These are phyloP conservation scores for Acrasis kona DNA, from an alignment of 78 protist genomes.

Conservation along the genomic window DNA sequence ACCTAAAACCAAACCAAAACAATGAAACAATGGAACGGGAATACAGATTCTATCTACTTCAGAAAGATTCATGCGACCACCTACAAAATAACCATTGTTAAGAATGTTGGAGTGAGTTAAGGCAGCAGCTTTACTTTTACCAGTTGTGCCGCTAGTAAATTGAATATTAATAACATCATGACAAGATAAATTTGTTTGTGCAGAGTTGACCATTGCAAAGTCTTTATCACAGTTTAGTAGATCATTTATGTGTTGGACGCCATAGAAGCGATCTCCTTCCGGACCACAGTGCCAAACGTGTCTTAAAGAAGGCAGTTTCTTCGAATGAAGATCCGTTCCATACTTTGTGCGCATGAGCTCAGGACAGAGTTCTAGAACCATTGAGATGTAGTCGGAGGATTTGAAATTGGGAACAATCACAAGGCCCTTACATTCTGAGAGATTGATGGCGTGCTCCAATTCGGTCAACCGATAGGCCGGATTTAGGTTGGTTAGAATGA, in stretches of 20 bases:
- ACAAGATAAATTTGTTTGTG: no score
- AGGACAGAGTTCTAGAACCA: slow-evolving; percentile 16
- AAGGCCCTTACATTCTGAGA: slow-evolving; percentile 27
- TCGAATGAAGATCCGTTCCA: neutral
- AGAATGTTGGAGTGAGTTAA: slow-evolving; percentile 55
- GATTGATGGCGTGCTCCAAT: slow-evolving; percentile 28
- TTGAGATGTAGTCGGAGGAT: slow-evolving; percentile 12
- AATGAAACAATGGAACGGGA: slow-evolving; percentile 75
- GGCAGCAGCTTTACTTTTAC: slow-evolving; percentile 53
- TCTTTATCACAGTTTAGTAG: neutral
- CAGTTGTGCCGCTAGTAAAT: slow-evolving; percentile 57
- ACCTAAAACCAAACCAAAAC: slow-evolving; percentile 61
- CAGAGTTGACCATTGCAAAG: no score
- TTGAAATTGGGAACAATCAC: slow-evolving; percentile 22
- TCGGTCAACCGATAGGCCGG: slow-evolving; percentile 56
- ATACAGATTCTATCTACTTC: slow-evolving; percentile 30
- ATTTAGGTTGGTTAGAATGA: slow-evolving; percentile 48
- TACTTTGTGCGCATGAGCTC: neutral
- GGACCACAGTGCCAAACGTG: neutral
- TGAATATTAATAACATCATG: slow-evolving; percentile 51
- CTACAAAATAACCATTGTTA: slow-evolving; percentile 50
- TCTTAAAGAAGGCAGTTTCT: slow-evolving; percentile 6
- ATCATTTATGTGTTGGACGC: neutral
- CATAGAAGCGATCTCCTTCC: neutral
- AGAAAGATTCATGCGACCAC: neutral